A percentile compares a stretch with the other conserved stretches of the same genome.
These are phyloP conservation scores for Cryphonectria carpinicola DNA, from an alignment of 2,329 filamentous ascomycete species.

Conservation along the genomic window DNA sequence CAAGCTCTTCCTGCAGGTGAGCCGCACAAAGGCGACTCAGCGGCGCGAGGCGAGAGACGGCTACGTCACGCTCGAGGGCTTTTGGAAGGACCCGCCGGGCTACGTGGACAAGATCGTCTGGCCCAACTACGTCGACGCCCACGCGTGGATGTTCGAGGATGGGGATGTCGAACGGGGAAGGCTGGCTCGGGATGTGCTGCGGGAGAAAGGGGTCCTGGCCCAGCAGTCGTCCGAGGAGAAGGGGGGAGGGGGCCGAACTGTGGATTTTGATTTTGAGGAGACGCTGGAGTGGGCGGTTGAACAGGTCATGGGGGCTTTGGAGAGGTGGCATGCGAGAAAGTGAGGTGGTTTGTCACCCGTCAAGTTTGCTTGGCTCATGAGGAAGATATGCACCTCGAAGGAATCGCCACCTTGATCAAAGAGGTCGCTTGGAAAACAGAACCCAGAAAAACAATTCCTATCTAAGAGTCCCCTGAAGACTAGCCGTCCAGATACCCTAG, in stretches of 20 bases:
- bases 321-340: constrained; percentile 28
- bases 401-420: background rate
- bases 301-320: constrained; percentile 56
- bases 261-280: constrained; percentile 63
- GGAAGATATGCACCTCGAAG: background rate
- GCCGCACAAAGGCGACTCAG: constrained; percentile 64
- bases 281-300: constrained; percentile 72
- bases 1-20: constrained; percentile 76
- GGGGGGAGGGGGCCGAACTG: constrained; percentile 33
- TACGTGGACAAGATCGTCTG: constrained; percentile 96
- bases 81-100: constrained; percentile 92
- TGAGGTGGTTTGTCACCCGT: background rate
- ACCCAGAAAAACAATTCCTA: background rate
- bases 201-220: constrained; percentile 49
- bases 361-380: background rate
- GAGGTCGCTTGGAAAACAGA: background rate
- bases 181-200: constrained; percentile 49
- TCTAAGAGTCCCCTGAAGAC: too few relatives aligned
- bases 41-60: constrained; percentile 71
- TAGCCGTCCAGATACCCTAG: too few relatives aligned
- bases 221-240: constrained; percentile 52
- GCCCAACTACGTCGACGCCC: constrained; percentile 87
- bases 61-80: constrained; percentile 84
- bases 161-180: constrained; percentile 65
- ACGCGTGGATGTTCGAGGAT: constrained; percentile 76